Evolutionary conservation across 169 alveolate genomes (phyloP), one percentile per base, ranked within the genome.

Genomic region (Theileria orientalis): DNA sequence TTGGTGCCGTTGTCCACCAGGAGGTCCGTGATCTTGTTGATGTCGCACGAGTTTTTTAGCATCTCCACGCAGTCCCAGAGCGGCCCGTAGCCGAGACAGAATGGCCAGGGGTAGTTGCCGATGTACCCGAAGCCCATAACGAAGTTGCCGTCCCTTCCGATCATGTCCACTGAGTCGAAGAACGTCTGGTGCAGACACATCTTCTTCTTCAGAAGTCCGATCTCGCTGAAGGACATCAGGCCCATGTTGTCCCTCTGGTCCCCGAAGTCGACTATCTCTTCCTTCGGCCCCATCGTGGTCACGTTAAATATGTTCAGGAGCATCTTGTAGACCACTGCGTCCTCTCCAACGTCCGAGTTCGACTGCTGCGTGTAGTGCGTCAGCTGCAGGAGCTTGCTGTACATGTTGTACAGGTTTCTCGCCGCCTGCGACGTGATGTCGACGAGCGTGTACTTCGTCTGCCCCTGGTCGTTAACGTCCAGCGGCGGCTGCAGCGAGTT

Each of bases 61-160:
- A 61, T 40, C 37, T 82, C 89, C 27, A 90, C 70, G 59, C 91
- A 74, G 68, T 90, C 90, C 71, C 83, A 85, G 14, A 90, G 47
- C 35, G 88, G 87, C 21, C 94, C 94, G 71, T 79, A 82, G 30
- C 94, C 94, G 2, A 92, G 83, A 51, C 87, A 84, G 67, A 84
- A 80, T 11, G 47, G 23, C 54, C 74, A 67, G 32, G 89, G 74
- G 56, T 83, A 72, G 0, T 86, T 75, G 21, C 95, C 95, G 0
- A 83, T 84, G 69, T 92, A 92, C 25, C 95, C 95, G 46, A 90
- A 92, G 13, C 95, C 95, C 44, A 92, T 49, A 16, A 82, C 68
- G 64, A 92, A 92, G 78, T 92, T 92, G 14, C 95, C 95, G 74
- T 92, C 95, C 54, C 95, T 68, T 21, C 93, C 95, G 21, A 92